Base-by-base conservation (phyloP, 257 asterid species). In the Dorcoceras hygrometricum region DNA sequence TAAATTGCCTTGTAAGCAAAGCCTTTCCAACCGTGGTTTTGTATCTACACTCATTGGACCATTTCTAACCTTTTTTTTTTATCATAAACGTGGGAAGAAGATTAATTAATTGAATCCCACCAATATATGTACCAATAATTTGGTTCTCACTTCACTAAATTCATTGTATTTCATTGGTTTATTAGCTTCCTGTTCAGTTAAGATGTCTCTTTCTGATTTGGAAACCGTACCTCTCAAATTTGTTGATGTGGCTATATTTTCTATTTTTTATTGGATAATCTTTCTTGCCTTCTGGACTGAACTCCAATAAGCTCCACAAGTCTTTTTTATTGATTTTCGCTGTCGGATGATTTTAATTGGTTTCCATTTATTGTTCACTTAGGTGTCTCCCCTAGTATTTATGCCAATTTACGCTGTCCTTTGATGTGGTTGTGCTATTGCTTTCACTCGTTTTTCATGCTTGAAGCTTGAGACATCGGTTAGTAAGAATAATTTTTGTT, bases 1-100 rank as follows among this genome's bases (percentile, higher is more conserved):
- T 46, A 20, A 68, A 66, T 69, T 85, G 74, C 71, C 95, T 89
- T 85, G 65, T 71, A 87, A 87, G 93, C 91, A 62, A 87, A 83
- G 94, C 69, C 81, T 83, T 72, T 75, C 66, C 71, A 76, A 76
- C 88, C 79, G 85, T 79, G 83, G 83, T 53, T 61, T 72, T 67
- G 69, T 81, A 73, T 75, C 27, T 71, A 59, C 79, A 50, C 31
- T 48, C 53, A 4, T 55, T 78, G 59, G 71, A 59, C 71, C 76
- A 56, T 51, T 68, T 69, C 28, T 63, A 62, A 53, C 25, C 71
- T 79, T 63, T 69, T 65, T 46, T 70, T 39, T 63, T 66, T 29
- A 66, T 68, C 63, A 55, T 53, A 67, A 20, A 46, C 70, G 67
- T 70, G 28, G 29, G n/a, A 59, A 23, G 18, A 23, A 26, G 18